Evolutionary conservation across 768 basidiomycete genomes (phyloP).

Genomic region (Rhizopogon sp.): DNA sequence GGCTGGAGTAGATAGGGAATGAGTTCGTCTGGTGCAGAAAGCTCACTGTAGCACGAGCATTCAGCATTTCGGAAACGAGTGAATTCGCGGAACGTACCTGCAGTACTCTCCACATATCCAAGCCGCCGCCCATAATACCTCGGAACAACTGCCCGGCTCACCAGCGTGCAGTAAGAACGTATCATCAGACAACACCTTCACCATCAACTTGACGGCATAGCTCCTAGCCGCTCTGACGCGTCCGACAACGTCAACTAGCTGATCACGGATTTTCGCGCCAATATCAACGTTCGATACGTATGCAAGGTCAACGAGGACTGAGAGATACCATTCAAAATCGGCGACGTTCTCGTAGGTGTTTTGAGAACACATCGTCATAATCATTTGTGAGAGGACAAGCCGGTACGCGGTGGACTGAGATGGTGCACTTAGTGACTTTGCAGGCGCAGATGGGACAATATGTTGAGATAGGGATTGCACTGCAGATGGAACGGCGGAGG

Average conservation of each 20-base stretch:
- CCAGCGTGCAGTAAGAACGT: conserved; percentile 60
- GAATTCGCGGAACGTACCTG: conserved; percentile 47
- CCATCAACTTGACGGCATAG: conserved; percentile 83
- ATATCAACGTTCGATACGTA: conserved; percentile 82
- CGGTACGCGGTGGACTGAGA: conserved; percentile 83
- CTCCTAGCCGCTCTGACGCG: conserved; percentile 71
- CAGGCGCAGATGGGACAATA: conserved; percentile 35
- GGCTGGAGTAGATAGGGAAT: conserved; percentile 65
- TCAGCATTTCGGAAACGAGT: background rate
- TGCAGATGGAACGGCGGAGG: conserved; percentile 53
- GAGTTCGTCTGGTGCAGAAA: conserved; percentile 73
- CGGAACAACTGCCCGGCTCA: conserved; percentile 72
- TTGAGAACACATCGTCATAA: conserved; percentile 82
- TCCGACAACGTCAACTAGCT: conserved; percentile 82
- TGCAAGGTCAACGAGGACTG: conserved; percentile 87
- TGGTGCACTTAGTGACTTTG: conserved; percentile 40
- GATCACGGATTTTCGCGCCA: conserved; percentile 73
- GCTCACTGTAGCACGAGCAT: conserved; percentile 44
- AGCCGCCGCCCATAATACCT: conserved; percentile 89
- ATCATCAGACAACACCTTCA: conserved; percentile 75
- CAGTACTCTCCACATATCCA: conserved; percentile 97
- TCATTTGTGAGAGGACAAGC: conserved; percentile 70
- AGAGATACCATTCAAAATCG: conserved; percentile 98
- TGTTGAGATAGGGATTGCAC: conserved; percentile 48
- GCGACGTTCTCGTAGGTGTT: conserved; percentile 81